These are phyloP conservation scores for Vickermania spadyakhi DNA, from an alignment of 208 protist species.

Conservation along the genomic window DNA sequence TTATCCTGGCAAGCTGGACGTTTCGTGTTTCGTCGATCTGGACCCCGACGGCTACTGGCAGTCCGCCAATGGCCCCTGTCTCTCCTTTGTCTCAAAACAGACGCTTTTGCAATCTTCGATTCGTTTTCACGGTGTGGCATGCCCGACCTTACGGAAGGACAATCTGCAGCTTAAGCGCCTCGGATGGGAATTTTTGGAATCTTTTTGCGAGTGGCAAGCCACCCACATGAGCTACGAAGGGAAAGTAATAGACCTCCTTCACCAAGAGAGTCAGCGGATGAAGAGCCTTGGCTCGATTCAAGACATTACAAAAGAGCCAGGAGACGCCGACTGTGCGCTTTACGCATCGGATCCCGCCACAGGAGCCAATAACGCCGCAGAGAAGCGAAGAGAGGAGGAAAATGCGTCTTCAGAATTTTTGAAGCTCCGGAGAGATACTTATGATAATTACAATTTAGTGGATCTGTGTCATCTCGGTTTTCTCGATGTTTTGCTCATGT, in stretches of 20 bases:
- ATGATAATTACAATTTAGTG: constrained; percentile 19
- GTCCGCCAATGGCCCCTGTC: constrained; percentile 5
- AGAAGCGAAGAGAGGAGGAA: not conserved
- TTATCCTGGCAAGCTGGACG: not conserved
- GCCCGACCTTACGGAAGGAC: constrained; percentile 34
- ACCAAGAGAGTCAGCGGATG: not conserved
- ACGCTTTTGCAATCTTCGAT: constrained; percentile 20
- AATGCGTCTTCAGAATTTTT: not conserved
- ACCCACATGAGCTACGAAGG: constrained; percentile 15
- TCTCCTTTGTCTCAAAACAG: constrained; percentile 12
- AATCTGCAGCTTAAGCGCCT: constrained; percentile 68
- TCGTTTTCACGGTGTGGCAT: constrained; percentile 48
- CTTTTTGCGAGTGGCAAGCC: constrained; percentile 57
- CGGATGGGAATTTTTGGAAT: constrained; percentile 60
- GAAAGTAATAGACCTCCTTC: not conserved
- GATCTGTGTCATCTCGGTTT: constrained; percentile 53
- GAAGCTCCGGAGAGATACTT: not conserved
- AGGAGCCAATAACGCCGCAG: not conserved
- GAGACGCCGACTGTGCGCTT: not conserved
- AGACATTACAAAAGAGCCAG: not conserved
- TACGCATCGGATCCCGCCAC: not conserved
- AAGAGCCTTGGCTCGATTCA: not conserved
- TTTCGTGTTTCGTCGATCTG: not conserved
- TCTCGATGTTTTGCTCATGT: constrained; percentile 54
- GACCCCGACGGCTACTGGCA: not conserved